These are phyloP conservation scores for Oryza meyeriana DNA, from an alignment of 176 grass and related monocot species.

Conservation along the genomic window DNA sequence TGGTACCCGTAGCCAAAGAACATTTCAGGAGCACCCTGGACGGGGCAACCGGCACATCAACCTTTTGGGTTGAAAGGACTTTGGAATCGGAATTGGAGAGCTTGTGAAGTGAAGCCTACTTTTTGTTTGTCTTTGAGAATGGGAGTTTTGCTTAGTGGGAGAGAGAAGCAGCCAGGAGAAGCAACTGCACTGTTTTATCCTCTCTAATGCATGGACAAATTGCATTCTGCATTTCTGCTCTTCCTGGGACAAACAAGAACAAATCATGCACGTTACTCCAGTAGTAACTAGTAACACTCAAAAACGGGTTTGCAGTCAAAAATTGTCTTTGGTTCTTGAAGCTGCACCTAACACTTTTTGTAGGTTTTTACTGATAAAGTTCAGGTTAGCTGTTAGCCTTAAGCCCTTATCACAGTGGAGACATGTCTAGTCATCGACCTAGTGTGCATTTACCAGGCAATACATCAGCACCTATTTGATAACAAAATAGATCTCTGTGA, in stretches of 20 bases:
- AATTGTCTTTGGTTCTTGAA: not conserved
- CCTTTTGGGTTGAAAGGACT: slow-evolving; percentile 21
- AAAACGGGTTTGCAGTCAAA: not conserved
- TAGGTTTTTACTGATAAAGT: not conserved
- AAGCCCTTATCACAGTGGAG: not conserved
- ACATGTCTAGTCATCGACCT: not conserved
- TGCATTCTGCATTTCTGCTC: slow-evolving; percentile 7
- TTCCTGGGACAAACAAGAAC: not conserved
- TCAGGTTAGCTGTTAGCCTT: not conserved
- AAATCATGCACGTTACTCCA: not conserved
- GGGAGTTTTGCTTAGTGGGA: not conserved
- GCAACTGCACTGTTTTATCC: not conserved
- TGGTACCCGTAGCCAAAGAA: slow-evolving; percentile 3
- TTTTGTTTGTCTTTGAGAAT: not conserved
- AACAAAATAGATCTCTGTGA: not conserved
- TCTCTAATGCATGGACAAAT: not conserved
- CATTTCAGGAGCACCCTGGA: slow-evolving; percentile 12
- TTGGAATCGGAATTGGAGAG: not conserved
- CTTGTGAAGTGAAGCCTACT: not conserved
- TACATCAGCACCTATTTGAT: not conserved
- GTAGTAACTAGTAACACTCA: not conserved
- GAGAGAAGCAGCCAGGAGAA: not conserved
- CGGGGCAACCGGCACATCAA: not conserved
- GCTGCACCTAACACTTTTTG: not conserved
- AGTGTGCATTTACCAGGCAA: not conserved